A percentile compares a stretch with the other conserved stretches of the same genome.
Conservation (phyloP, 495 filamentous ascomycete genomes). For the Ramalina peruviana region DNA sequence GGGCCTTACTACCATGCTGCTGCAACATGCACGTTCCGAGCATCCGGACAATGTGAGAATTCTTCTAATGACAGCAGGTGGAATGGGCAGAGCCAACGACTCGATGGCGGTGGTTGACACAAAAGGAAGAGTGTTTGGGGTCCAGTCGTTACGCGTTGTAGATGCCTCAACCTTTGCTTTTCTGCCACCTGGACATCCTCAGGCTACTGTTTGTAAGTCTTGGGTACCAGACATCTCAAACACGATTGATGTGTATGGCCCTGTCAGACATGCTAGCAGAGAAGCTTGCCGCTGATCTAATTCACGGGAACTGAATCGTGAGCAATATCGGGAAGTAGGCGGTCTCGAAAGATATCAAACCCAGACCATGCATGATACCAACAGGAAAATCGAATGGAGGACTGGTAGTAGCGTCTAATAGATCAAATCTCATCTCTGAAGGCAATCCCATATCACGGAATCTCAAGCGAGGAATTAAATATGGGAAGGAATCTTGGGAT, state of each 20-base stretch:
- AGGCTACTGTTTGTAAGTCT: slow-evolving; percentile 31
- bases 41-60: not conserved
- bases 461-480: no score
- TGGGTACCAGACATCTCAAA: not conserved
- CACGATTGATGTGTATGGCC: not conserved
- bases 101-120: slow-evolving; percentile 42
- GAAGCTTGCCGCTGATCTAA: not conserved
- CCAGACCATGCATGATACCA: no score
- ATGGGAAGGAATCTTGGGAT: no score
- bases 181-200: slow-evolving; percentile 43
- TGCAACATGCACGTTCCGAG: slow-evolving; percentile 22
- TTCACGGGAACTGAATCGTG: not conserved
- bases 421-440: no score
- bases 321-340: no score
- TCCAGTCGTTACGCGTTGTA: slow-evolving; percentile 41
- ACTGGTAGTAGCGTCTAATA: no score
- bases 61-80: not conserved
- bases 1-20: slow-evolving; percentile 37
- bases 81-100: slow-evolving; percentile 37
- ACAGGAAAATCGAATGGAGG: no score
- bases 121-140: slow-evolving; percentile 35
- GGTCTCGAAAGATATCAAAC: no score
- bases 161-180: slow-evolving; percentile 46
- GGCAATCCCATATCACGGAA: no score
- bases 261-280: not conserved